phyloP scores from a whole-genome alignment of 2,329 filamentous ascomycete genomes.

The Chaetoscypha palmicola region DNA sequence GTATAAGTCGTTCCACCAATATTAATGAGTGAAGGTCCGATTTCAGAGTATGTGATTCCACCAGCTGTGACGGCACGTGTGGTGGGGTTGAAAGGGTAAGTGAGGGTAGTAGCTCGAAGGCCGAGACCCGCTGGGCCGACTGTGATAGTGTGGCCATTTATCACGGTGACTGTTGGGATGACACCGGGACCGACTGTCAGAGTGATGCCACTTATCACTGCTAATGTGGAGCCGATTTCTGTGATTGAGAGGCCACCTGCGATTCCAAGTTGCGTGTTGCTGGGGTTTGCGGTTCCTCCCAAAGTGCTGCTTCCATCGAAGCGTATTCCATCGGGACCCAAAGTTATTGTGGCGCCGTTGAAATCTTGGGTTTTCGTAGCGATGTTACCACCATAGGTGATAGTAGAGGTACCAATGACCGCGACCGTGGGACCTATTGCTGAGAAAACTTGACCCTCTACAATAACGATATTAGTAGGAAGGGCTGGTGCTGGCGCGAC shows the following conservation, averaged over 20 bases:
- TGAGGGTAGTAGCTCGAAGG: slow-evolving; percentile 17
- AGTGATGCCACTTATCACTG: slow-evolving; percentile 43
- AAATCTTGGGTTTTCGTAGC: slow-evolving; percentile 16
- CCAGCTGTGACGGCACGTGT: slow-evolving; percentile 20
- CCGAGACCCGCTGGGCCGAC: slow-evolving; percentile 43
- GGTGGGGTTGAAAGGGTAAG: slow-evolving; percentile 19
- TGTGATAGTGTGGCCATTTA: slow-evolving; percentile 45
- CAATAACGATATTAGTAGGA: slow-evolving; percentile 21
- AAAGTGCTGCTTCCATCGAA: slow-evolving; percentile 18
- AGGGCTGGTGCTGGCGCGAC: slow-evolving; percentile 13
- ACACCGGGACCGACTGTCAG: slow-evolving; percentile 45
- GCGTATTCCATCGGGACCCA: slow-evolving; percentile 19
- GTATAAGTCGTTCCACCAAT: slow-evolving; percentile 25
- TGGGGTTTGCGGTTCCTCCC: slow-evolving; percentile 15
- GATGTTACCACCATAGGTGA: slow-evolving; percentile 19
- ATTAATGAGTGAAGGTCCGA: slow-evolving; percentile 18
- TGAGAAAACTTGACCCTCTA: slow-evolving; percentile 19
- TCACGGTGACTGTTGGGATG: slow-evolving; percentile 37
- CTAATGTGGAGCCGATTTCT: slow-evolving; percentile 26
- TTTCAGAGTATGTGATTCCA: slow-evolving; percentile 22
- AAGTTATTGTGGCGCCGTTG: slow-evolving; percentile 23
- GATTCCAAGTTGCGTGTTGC: slow-evolving; percentile 22
- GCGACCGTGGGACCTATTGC: slow-evolving; percentile 18
- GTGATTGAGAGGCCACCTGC: slow-evolving; percentile 25
- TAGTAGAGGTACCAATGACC: slow-evolving; percentile 15